Base-by-base conservation (phyloP, 1,284 basidiomycete genomes). In the Trichosporon sp. region DNA sequence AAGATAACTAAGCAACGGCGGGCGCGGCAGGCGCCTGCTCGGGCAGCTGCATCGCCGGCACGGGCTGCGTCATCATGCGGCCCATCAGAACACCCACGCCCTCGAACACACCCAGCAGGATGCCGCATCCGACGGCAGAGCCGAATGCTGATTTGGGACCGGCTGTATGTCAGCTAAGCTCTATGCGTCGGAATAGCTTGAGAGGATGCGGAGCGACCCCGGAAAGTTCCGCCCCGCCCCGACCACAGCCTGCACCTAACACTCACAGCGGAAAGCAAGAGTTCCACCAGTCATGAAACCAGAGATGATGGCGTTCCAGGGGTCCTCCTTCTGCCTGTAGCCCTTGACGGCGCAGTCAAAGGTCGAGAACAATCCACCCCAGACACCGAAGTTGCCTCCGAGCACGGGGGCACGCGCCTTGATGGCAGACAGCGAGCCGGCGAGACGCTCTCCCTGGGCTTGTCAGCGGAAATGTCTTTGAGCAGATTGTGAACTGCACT, bases 341-440 rank as follows among this genome's bases (percentile, higher is more conserved):
- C 95, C 95, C 84, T 99, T 98, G 73, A 99, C 92, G 1, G 94
- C 93, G 83, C 97, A 99, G 84, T 99, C 97, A 77, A 95, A 99
- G 27, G 93, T 92, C 38, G 93, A 96, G 82, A 95, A 96, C 89
- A 96, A 91, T 75, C 93, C 93, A 81, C 96, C 96, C 95, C 95
- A 98, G 21, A 98, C 90, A 78, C 95, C 95, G 81, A 98, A 98
- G 86, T 98, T 97, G 32, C 95, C 95, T 66, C 96, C 97, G 23
- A 96, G 93, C 31, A 99, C 96, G 2, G 97, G 97, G 68, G 97
- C 96, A 70, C 97, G 89, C 51, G 97, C 95, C 86, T 99, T 99
- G 87, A 99, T 95, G 62, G 95, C 95, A 35, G 95, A 93, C 70
- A 98, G 85, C 21, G 97, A 95, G 66, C 96, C 95, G 62, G 93